Conservation (phyloP, 768 basidiomycete species). For the Lactarius akahatsu region DNA sequence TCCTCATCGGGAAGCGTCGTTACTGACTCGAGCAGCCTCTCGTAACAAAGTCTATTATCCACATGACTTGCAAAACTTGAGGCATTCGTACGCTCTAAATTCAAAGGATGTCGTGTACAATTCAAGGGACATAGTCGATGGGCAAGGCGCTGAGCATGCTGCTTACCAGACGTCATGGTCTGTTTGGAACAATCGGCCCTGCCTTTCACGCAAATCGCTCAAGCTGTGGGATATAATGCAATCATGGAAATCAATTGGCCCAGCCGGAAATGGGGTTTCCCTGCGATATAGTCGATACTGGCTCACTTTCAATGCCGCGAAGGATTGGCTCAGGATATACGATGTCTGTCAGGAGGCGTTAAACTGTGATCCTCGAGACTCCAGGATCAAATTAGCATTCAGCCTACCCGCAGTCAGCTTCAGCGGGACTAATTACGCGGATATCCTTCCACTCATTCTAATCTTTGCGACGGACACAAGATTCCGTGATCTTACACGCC, state of each 20-base stretch:
- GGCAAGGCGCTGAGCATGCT: neutral
- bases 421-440: neutral
- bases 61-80: neutral
- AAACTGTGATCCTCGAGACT: neutral
- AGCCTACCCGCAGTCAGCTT: slow-evolving; percentile 1
- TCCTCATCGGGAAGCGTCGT: neutral
- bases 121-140: neutral
- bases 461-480: neutral
- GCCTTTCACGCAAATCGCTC: neutral
- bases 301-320: slow-evolving; percentile 8
- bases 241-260: slow-evolving; percentile 11
- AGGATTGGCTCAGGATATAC: slow-evolving; percentile 1
- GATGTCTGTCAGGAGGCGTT: neutral
- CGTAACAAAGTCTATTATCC: slow-evolving; percentile 14
- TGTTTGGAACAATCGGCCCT: neutral
- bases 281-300: slow-evolving; percentile 14
- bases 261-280: neutral
- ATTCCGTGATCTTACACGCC: neutral
- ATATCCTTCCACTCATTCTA: neutral
- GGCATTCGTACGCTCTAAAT: neutral
- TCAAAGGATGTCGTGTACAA: neutral
- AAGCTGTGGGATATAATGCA: neutral
- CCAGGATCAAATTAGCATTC: neutral
- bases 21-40: slow-evolving; percentile 3
- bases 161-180: slow-evolving; percentile 9